A percentile compares a stretch with the other conserved stretches of the same genome.
Evolutionary conservation across 306 rosid species (phyloP).

Genomic region (Psophocarpus tetragonolobus): DNA sequence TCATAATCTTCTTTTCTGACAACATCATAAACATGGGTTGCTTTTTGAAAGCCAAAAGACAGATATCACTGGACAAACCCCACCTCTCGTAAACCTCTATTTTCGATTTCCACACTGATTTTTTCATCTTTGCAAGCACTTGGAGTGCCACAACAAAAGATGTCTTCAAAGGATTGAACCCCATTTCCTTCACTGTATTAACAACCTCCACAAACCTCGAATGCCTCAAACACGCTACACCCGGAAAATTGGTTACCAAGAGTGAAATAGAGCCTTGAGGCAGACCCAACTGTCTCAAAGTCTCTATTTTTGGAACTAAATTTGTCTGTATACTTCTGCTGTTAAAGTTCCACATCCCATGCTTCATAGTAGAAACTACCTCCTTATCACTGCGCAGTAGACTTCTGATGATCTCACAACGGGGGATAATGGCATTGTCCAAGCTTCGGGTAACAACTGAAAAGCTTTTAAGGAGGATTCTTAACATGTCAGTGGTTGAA

Average conservation of each 20-base stretch:
- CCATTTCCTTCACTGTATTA: constrained; percentile 26
- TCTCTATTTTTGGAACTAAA: constrained; percentile 27
- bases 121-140: not conserved
- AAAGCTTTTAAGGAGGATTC: not conserved
- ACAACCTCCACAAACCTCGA: constrained; percentile 31
- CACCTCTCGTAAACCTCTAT: constrained; percentile 30
- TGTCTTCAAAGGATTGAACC: constrained; percentile 24
- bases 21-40: constrained; percentile 31
- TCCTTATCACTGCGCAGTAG: constrained; percentile 29
- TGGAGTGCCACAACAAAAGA: constrained; percentile 33
- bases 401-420: constrained; percentile 34
- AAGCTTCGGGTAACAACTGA: constrained; percentile 12
- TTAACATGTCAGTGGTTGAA: constrained; percentile 32
- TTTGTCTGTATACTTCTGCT: no score
- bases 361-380: not conserved
- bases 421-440: constrained; percentile 32
- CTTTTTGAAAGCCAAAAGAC: constrained; percentile 36
- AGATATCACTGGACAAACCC: constrained; percentile 37
- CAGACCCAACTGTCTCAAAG: constrained; percentile 41
- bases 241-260: not conserved
- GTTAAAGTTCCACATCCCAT: not conserved
- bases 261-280: constrained; percentile 8
- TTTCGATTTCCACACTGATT: constrained; percentile 25
- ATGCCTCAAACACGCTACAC: not conserved
- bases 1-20: constrained; percentile 20